These are phyloP conservation scores for Rosa lucieae DNA, from an alignment of 306 rosid species.

Conservation along the genomic window DNA sequence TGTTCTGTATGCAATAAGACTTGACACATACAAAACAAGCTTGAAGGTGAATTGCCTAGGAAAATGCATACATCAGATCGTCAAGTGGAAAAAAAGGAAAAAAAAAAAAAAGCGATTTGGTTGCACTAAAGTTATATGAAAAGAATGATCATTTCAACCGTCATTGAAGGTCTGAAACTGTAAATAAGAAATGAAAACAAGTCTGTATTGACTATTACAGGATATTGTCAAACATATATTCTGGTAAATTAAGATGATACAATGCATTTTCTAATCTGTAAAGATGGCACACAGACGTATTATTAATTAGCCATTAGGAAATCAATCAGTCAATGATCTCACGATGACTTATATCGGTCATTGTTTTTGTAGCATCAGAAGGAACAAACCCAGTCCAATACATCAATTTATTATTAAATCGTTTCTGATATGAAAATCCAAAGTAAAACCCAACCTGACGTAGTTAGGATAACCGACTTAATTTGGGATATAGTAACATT, in stretches of 20 bases:
- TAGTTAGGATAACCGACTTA: not conserved
- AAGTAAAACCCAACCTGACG: not conserved
- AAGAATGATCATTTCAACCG: not conserved
- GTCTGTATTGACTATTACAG: not conserved
- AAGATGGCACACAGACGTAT: not conserved
- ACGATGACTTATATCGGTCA: not conserved
- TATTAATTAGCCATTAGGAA: not conserved
- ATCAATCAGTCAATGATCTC: not conserved
- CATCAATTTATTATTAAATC: not conserved
- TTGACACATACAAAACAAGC: not conserved
- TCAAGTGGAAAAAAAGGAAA: no score
- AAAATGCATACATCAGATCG: no score
- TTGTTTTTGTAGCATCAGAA: not conserved
- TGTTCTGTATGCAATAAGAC: not conserved
- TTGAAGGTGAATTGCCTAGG: conserved; percentile 21
- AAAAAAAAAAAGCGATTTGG: conserved; percentile 12
- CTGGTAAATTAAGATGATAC: not conserved
- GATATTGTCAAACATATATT: not conserved
- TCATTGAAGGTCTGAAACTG: not conserved
- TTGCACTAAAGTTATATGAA: conserved; percentile 22
- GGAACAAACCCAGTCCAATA: not conserved
- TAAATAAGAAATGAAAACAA: not conserved
- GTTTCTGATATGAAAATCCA: not conserved
- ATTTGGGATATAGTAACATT: conserved; percentile 7
- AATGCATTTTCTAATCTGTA: not conserved